Percentiles rank a stretch among this genome's conserved stretches.
Conservation (phyloP, 495 filamentous ascomycete species). For the Xylona heveae region DNA sequence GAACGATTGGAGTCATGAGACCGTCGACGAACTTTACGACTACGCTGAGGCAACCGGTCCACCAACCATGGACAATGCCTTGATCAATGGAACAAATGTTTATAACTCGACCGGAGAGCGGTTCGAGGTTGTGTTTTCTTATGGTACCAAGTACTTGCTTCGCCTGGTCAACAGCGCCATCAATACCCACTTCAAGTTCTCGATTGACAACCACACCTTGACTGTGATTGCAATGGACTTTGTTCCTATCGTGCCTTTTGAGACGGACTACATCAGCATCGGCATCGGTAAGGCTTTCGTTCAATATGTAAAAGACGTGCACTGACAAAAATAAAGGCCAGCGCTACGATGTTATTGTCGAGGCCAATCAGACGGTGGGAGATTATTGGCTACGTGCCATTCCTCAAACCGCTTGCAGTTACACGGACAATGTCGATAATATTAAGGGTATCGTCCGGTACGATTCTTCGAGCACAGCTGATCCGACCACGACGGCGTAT, state of each 20-base stretch:
- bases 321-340: constrained; percentile 20
- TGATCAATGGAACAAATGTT: constrained; percentile 29
- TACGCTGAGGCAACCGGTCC: constrained; percentile 17
- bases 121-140: constrained; percentile 19
- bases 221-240: constrained; percentile 28
- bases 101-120: constrained; percentile 14
- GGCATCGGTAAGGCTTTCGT: constrained; percentile 25
- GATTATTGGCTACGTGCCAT: too few relatives aligned
- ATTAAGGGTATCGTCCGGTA: constrained; percentile 32
- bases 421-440: not conserved
- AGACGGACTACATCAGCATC: constrained; percentile 24
- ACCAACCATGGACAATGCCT: constrained; percentile 20
- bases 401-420: constrained; percentile 21
- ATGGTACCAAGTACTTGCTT: constrained; percentile 28
- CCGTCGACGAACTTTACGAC: constrained; percentile 16
- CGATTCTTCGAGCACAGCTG: constrained; percentile 11
- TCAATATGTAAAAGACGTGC: not conserved
- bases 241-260: constrained; percentile 26
- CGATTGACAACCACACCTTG: constrained; percentile 27
- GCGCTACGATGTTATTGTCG: constrained; percentile 47
- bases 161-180: constrained; percentile 33
- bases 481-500: constrained; percentile 14
- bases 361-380: too few relatives aligned
- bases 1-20: constrained; percentile 25
- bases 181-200: constrained; percentile 26